Conservation (phyloP, 192 early-diverging fungal genomes). For the Chytriomyces hyalinus region DNA sequence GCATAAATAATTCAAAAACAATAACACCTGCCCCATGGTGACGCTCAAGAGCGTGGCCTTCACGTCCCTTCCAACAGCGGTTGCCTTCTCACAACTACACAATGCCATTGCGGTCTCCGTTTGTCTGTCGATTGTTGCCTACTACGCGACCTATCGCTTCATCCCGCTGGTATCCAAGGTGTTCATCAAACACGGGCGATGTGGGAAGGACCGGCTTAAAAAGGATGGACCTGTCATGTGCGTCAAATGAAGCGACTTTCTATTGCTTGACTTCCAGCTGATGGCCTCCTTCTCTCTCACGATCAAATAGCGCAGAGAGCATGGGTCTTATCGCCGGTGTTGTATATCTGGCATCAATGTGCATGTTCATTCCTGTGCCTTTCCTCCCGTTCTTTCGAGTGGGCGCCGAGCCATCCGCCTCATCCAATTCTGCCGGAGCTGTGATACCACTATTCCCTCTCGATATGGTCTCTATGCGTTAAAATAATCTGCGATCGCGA, state of each 20-base stretch:
- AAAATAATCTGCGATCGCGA: not conserved
- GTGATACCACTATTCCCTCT: slow-evolving; percentile 67
- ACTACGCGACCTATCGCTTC: slow-evolving; percentile 71
- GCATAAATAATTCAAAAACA: too few species aligned
- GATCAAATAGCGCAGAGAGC: slow-evolving; percentile 79
- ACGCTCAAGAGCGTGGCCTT: not conserved
- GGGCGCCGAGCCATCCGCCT: slow-evolving; percentile 15
- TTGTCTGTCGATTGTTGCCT: slow-evolving; percentile 72
- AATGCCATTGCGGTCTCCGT: slow-evolving; percentile 76
- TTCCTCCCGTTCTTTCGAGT: slow-evolving; percentile 82
- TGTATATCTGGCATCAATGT: slow-evolving; percentile 85
- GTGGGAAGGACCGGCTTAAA: slow-evolving; percentile 84
- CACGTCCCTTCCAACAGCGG: slow-evolving; percentile 16
- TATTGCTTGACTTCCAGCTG: not conserved
- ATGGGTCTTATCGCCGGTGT: slow-evolving; percentile 90
- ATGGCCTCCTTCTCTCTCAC: not conserved
- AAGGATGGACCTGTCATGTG: slow-evolving; percentile 74
- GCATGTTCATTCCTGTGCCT: slow-evolving; percentile 93
- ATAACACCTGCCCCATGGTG: too few species aligned
- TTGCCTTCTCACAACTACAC: slow-evolving; percentile 46
- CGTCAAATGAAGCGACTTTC: slow-evolving; percentile 1
- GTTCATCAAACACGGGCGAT: slow-evolving; percentile 80
- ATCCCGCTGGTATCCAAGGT: slow-evolving; percentile 67
- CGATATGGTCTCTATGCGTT: slow-evolving; percentile 61
- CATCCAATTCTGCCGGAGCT: not conserved